Conservation (phyloP, 768 basidiomycete species). For the Amanita subjunquillea region DNA sequence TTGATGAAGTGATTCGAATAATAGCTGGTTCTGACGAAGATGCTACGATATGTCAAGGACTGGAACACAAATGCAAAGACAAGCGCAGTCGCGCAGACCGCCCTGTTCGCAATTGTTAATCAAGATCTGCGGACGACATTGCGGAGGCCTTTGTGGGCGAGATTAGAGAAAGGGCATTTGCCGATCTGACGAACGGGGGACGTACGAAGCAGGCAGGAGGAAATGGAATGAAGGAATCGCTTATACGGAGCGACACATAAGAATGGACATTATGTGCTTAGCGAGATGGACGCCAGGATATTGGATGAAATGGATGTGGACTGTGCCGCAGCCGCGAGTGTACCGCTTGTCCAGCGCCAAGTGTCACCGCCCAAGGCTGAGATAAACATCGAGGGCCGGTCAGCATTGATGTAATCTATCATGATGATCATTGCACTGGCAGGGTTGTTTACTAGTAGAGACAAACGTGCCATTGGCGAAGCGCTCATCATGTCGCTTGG, state of each 20-base stretch:
- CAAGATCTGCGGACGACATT: conserved; percentile 67
- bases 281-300: conserved; percentile 81
- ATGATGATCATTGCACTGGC: neutral
- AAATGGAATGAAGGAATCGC: conserved; percentile 69
- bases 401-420: conserved; percentile 4
- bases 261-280: conserved; percentile 81
- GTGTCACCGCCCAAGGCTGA: conserved; percentile 24
- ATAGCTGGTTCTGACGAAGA: conserved; percentile 63
- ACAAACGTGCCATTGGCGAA: conserved; percentile 32
- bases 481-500: conserved; percentile 23
- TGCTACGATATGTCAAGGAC: conserved; percentile 73
- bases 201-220: conserved; percentile 14
- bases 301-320: conserved; percentile 42
- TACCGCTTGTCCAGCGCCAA: conserved; percentile 11
- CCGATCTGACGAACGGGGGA: conserved; percentile 11
- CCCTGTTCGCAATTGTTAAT: conserved; percentile 77
- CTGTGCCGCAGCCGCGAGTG: neutral
- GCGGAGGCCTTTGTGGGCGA: conserved; percentile 44
- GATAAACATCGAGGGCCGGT: conserved; percentile 32
- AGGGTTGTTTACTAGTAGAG: conserved; percentile 16
- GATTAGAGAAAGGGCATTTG: conserved; percentile 18
- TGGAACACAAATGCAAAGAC: conserved; percentile 97
- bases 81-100: conserved; percentile 71
- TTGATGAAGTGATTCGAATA: conserved; percentile 76
- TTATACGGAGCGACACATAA: conserved; percentile 89